Conservation (phyloP, 140 eudicot species). For the Bidens hawaiensis region DNA sequence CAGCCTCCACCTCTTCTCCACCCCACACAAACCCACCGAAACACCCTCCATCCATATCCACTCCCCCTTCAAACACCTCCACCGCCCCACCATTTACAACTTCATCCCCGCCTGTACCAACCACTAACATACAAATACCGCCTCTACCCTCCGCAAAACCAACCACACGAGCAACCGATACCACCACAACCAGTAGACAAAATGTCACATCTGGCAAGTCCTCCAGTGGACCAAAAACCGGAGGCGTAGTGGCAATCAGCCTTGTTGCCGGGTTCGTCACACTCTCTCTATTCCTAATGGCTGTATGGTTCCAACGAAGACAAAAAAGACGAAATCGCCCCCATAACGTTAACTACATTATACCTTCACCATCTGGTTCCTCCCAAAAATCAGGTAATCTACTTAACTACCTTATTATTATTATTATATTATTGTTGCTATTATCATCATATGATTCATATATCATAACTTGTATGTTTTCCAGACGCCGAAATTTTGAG, state of each 20-base stretch:
- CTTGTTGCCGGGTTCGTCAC: slow-evolving; percentile 54
- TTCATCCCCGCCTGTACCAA: slow-evolving; percentile 37
- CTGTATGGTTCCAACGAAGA: slow-evolving; percentile 53
- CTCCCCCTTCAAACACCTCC: slow-evolving; percentile 40
- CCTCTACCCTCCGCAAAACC: slow-evolving; percentile 58
- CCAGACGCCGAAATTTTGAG: slow-evolving; percentile 61
- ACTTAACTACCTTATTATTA: background rate
- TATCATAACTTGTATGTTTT: slow-evolving; percentile 3
- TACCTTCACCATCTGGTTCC: slow-evolving; percentile 82
- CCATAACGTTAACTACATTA: slow-evolving; percentile 32
- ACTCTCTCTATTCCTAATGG: slow-evolving; percentile 49
- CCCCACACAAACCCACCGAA: slow-evolving; percentile 46
- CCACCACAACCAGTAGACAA: slow-evolving; percentile 24
- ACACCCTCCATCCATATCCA: slow-evolving; percentile 40
- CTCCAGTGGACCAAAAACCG: slow-evolving; percentile 31
- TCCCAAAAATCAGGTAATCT: slow-evolving; percentile 83
- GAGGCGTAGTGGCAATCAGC: slow-evolving; percentile 52
- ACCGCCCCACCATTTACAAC: slow-evolving; percentile 34
- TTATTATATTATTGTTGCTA: no score
- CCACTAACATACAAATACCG: slow-evolving; percentile 30
- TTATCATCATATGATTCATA: no score
- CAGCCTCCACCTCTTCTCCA: no score
- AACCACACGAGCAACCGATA: slow-evolving; percentile 46
- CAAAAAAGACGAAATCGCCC: slow-evolving; percentile 44
- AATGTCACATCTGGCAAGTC: slow-evolving; percentile 27